These are phyloP conservation scores for Hirschioporus abietinus DNA, from an alignment of 768 basidiomycete species.

Conservation along the genomic window DNA sequence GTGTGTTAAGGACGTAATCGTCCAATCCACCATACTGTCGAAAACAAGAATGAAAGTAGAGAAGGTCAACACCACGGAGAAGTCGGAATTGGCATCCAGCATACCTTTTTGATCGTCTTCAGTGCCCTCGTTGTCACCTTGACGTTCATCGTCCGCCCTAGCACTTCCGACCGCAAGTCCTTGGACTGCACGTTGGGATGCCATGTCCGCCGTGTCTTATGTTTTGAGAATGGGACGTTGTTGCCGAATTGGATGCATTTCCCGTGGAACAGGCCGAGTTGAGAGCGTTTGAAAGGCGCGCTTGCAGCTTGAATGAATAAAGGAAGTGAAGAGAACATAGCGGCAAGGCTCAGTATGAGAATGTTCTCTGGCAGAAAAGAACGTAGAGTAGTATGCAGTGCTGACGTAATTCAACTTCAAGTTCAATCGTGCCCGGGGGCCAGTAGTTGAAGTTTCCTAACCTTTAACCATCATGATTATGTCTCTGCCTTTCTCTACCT, in stretches of 20 bases:
- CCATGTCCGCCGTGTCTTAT: conserved; percentile 86
- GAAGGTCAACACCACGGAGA: not conserved
- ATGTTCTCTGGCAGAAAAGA: no score
- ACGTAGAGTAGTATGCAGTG: no score
- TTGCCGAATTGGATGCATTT: conserved; percentile 78
- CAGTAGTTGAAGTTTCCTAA: no score
- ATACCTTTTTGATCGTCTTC: conserved; percentile 79
- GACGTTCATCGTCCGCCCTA: conserved; percentile 52
- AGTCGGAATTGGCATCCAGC: conserved; percentile 8
- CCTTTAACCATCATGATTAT: no score
- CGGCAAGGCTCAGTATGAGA: conserved; percentile 3
- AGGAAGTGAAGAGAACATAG: conserved; percentile 31
- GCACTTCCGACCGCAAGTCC: conserved; percentile 59
- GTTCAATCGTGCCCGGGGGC: no score
- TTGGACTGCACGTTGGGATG: conserved; percentile 83
- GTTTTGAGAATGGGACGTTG: conserved; percentile 84
- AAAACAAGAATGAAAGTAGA: conserved; percentile 3
- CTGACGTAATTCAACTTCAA: no score
- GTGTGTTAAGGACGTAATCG: conserved; percentile 52
- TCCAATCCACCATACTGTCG: conserved; percentile 64
- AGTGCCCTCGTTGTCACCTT: conserved; percentile 75
- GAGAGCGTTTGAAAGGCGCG: conserved; percentile 74
- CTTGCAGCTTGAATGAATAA: conserved; percentile 29
- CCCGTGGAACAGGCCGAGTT: conserved; percentile 80
- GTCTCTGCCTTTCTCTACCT: no score